Percentiles rank a stretch among this genome's conserved stretches.
Evolutionary conservation across 176 grass and related monocot species (phyloP).

Genomic region (Aegilops longissima): DNA sequence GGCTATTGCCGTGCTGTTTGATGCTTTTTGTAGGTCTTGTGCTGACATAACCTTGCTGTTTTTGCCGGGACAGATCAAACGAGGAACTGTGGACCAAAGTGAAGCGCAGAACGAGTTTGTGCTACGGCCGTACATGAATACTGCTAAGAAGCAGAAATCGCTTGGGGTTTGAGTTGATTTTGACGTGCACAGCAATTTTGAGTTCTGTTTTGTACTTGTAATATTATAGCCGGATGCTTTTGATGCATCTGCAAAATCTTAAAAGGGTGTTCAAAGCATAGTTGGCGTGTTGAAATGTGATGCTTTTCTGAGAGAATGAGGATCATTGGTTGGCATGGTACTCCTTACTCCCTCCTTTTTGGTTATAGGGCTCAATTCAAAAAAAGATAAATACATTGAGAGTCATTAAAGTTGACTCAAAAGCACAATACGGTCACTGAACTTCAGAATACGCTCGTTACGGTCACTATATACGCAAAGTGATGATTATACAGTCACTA

Average conservation of each 20-base stretch:
- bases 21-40: neutral
- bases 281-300: neutral
- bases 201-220: neutral
- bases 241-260: neutral
- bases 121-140: slow-evolving; percentile 73
- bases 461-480: too few relatives aligned
- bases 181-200: neutral
- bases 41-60: neutral
- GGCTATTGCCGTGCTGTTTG: too few relatives aligned
- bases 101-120: slow-evolving; percentile 77
- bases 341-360: too few relatives aligned
- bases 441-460: too few relatives aligned
- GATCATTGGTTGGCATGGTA: too few relatives aligned
- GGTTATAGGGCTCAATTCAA: too few relatives aligned
- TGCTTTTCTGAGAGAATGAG: neutral
- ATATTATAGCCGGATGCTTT: neutral
- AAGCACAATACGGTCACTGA: too few relatives aligned
- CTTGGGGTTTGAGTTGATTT: slow-evolving; percentile 54
- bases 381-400: too few relatives aligned
- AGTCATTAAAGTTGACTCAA: too few relatives aligned
- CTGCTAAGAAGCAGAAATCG: slow-evolving; percentile 68
- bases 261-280: neutral
- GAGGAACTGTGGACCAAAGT: slow-evolving; percentile 66
- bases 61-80: slow-evolving; percentile 47
- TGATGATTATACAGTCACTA: too few relatives aligned